These are phyloP conservation scores for Suillus lakei DNA, from an alignment of 768 basidiomycete species.

Conservation along the genomic window DNA sequence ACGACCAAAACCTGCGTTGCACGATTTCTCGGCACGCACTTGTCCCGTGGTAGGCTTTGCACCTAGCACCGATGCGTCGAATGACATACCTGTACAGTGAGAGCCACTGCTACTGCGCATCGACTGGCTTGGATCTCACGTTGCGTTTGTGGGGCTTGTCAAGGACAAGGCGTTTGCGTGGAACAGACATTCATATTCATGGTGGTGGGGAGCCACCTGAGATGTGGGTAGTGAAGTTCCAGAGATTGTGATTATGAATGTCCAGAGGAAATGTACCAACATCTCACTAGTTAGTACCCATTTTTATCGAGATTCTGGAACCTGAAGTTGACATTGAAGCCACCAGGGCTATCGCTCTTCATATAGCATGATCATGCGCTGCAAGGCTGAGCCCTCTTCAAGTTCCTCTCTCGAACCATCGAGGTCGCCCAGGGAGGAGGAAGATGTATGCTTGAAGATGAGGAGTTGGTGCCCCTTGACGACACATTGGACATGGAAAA, in stretches of 20 bases:
- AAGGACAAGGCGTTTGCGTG: conserved; percentile 8
- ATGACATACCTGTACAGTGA: background rate
- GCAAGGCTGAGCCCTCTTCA: too few species aligned
- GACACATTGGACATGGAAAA: too few species aligned
- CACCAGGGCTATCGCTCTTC: too few species aligned
- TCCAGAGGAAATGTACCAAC: background rate
- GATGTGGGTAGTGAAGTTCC: conserved; percentile 13
- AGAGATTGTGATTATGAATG: background rate
- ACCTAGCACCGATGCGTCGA: background rate
- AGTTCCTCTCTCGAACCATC: too few species aligned
- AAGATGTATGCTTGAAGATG: too few species aligned
- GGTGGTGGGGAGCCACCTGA: conserved; percentile 1
- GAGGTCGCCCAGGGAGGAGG: too few species aligned
- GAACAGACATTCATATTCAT: conserved; percentile 7
- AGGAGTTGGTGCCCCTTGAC: too few species aligned
- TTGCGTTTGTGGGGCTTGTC: conserved; percentile 6
- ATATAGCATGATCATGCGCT: too few species aligned
- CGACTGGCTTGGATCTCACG: conserved; percentile 11
- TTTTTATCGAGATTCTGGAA: too few species aligned
- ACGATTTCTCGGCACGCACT: background rate
- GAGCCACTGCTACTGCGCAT: conserved; percentile 3
- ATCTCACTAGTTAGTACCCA: too few species aligned
- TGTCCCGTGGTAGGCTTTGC: background rate
- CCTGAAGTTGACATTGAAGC: too few species aligned
- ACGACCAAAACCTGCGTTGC: too few species aligned